phyloP scores from a whole-genome alignment of 1,284 basidiomycete genomes.

The Ustilago nuda region DNA sequence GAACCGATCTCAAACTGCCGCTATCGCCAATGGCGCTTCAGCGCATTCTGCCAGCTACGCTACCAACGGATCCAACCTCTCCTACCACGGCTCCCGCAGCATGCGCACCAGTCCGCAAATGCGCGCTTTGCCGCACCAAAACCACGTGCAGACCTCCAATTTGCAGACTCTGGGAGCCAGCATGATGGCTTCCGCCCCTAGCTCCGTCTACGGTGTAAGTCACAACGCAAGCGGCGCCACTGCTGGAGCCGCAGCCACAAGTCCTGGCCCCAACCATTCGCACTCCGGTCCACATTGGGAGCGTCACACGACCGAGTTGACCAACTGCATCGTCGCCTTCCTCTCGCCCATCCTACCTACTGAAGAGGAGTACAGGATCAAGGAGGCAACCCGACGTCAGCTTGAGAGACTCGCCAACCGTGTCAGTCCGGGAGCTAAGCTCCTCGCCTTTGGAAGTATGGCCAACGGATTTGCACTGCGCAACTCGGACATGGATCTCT shows the following conservation, averaged over 20 bases:
- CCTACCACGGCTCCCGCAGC: slow-evolving; percentile 33
- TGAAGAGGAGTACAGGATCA: slow-evolving; percentile 71
- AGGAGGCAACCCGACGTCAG: slow-evolving; percentile 93
- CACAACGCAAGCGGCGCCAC: not conserved
- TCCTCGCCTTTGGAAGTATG: slow-evolving; percentile 89
- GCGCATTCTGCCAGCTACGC: slow-evolving; percentile 14
- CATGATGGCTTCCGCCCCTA: slow-evolving; percentile 24
- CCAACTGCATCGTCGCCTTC: slow-evolving; percentile 66
- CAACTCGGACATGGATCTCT: slow-evolving; percentile 98
- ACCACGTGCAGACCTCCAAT: slow-evolving; percentile 19
- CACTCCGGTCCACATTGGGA: slow-evolving; percentile 52
- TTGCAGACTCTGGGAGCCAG: slow-evolving; percentile 24
- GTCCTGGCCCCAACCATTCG: slow-evolving; percentile 24
- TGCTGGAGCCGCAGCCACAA: slow-evolving; percentile 15
- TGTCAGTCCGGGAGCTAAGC: slow-evolving; percentile 88
- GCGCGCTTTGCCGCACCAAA: slow-evolving; percentile 39
- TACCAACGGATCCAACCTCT: slow-evolving; percentile 20
- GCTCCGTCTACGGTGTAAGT: slow-evolving; percentile 17
- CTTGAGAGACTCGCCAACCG: slow-evolving; percentile 93
- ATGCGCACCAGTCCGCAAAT: slow-evolving; percentile 47
- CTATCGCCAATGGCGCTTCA: slow-evolving; percentile 22
- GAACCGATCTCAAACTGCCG: slow-evolving; percentile 39
- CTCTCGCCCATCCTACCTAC: slow-evolving; percentile 67
- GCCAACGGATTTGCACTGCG: slow-evolving; percentile 92
- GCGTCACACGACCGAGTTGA: slow-evolving; percentile 63